A percentile compares a stretch with the other conserved stretches of the same genome.
Evolutionary conservation across 805 yeast species (phyloP).

Genomic region (Alloascoidea africana): DNA sequence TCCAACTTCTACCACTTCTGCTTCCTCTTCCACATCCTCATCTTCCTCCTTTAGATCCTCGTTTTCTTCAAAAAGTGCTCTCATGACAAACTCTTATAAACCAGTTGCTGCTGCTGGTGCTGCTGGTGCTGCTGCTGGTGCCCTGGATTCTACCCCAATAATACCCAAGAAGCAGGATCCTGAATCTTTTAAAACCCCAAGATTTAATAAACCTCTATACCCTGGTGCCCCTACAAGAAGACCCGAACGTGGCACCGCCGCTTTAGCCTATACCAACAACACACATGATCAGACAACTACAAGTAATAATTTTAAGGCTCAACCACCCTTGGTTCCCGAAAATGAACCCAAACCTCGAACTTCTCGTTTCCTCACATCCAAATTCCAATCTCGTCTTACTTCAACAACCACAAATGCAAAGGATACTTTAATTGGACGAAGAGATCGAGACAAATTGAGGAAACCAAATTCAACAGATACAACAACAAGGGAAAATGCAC

Average conservation of each 20-base stretch:
- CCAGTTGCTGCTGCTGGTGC: not conserved
- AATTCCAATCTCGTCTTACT: conserved; percentile 1
- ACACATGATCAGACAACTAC: no score
- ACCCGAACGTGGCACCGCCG: conserved; percentile 14
- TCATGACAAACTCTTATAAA: conserved; percentile 5
- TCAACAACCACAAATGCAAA: conserved; percentile 1
- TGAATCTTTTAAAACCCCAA: conserved; percentile 25
- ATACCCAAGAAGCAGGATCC: conserved; percentile 8
- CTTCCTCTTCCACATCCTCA: no score
- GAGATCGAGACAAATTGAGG: not conserved
- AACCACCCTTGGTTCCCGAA: conserved; percentile 2
- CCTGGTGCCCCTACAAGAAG: conserved; percentile 27
- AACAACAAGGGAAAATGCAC: conserved; percentile 10
- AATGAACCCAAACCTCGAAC: conserved; percentile 9
- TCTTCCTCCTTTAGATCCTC: conserved; percentile 16
- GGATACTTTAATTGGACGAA: not conserved
- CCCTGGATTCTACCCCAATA: conserved; percentile 5
- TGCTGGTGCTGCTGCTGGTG: no score
- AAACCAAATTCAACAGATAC: conserved; percentile 5
- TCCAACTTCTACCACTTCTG: no score
- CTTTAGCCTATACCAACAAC: no score
- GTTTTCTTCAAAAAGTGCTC: conserved; percentile 3
- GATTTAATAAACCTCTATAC: conserved; percentile 18
- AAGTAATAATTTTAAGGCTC: not conserved
- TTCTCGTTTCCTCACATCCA: not conserved